phyloP scores from a whole-genome alignment of 1,139 yeast species.

The Geotrichum restrictum region DNA sequence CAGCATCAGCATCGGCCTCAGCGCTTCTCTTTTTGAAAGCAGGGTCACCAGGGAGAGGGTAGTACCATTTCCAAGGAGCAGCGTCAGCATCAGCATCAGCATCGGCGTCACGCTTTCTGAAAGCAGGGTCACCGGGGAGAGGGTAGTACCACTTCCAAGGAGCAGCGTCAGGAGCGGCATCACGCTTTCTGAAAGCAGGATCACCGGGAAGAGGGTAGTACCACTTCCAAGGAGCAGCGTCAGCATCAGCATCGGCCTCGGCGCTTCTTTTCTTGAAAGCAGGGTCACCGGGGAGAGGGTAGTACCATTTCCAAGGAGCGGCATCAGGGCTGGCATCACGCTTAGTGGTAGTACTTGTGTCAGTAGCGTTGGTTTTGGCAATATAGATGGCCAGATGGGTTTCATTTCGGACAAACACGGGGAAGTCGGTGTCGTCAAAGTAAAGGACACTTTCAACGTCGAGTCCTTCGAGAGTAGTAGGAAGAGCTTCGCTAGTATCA shows the following conservation, averaged over 20 bases:
- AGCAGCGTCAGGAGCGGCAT: not conserved
- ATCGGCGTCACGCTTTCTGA: slow-evolving; percentile 6
- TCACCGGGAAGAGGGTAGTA: slow-evolving; percentile 9
- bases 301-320: slow-evolving; percentile 15
- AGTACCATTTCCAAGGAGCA: slow-evolving; percentile 14
- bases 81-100: not conserved
- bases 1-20: slow-evolving; percentile 7
- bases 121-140: slow-evolving; percentile 16
- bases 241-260: slow-evolving; percentile 9
- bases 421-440: slow-evolving; percentile 3
- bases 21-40: slow-evolving; percentile 6
- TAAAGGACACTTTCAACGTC: slow-evolving; percentile 5
- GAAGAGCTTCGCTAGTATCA: slow-evolving; percentile 5
- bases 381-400: slow-evolving; percentile 12
- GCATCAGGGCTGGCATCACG: slow-evolving; percentile 7
- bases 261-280: slow-evolving; percentile 10
- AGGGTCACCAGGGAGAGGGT: slow-evolving; percentile 12
- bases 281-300: slow-evolving; percentile 13
- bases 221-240: slow-evolving; percentile 9
- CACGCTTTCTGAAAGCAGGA: slow-evolving; percentile 7
- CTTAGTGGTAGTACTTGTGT: not conserved
- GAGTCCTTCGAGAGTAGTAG: slow-evolving; percentile 9
- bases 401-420: slow-evolving; percentile 2
- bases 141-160: slow-evolving; percentile 15
- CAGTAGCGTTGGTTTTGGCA: not conserved